These are phyloP conservation scores for Pseudogymnoascus sp. DNA, from an alignment of 2,329 filamentous ascomycete species.

Conservation along the genomic window DNA sequence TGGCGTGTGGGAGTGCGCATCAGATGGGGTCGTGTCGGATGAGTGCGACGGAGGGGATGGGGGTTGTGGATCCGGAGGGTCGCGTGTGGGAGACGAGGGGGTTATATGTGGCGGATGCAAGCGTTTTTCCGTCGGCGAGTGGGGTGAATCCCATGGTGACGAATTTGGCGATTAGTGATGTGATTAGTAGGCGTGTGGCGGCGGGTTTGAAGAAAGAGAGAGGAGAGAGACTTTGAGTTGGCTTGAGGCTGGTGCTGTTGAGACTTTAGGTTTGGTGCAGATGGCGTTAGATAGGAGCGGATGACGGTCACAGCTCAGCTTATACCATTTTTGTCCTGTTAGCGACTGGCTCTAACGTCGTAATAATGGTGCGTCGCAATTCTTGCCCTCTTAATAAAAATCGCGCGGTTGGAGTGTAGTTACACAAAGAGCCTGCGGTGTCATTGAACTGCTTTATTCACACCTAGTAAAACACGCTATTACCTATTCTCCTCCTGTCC, in stretches of 20 bases:
- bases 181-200: constrained; percentile 50
- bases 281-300: background rate
- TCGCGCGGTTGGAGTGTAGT: constrained; percentile 9
- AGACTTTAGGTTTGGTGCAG: too few relatives aligned
- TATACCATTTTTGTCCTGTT: background rate
- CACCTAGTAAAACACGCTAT: constrained; percentile 1
- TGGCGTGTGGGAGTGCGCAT: constrained; percentile 61
- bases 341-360: background rate
- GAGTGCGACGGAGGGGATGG: constrained; percentile 41
- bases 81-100: constrained; percentile 57
- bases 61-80: constrained; percentile 51
- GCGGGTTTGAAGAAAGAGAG: constrained; percentile 34
- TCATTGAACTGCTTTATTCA: background rate
- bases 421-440: background rate
- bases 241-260: background rate
- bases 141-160: constrained; percentile 81
- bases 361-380: background rate
- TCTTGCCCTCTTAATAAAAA: too few relatives aligned
- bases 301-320: background rate
- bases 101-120: constrained; percentile 65
- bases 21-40: constrained; percentile 76
- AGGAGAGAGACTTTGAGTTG: background rate
- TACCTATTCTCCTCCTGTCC: background rate
- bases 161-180: constrained; percentile 61
- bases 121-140: constrained; percentile 66